These are phyloP conservation scores for Xylaria sp. DNA, from an alignment of 2,329 filamentous ascomycete species.

Conservation along the genomic window DNA sequence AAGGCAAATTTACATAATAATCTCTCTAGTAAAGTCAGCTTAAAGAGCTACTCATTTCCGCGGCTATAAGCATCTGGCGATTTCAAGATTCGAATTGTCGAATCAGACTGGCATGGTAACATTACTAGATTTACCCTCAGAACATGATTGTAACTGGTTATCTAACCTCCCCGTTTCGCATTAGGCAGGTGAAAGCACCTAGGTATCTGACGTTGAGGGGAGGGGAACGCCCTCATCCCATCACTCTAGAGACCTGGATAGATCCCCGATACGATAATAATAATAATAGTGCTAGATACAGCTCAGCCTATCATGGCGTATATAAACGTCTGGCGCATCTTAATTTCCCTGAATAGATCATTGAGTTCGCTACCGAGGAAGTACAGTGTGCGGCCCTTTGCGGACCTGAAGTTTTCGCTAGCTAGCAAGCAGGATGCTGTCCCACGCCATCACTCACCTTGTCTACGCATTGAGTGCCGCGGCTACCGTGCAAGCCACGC, in stretches of 20 bases:
- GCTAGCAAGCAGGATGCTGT: constrained; percentile 27
- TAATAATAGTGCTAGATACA: not conserved
- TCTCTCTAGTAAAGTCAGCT: not conserved
- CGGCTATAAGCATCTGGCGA: not conserved
- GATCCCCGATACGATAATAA: not conserved
- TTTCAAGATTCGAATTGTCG: not conserved
- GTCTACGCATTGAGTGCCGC: constrained; percentile 44
- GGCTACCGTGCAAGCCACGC: constrained; percentile 46
- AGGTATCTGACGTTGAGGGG: not conserved
- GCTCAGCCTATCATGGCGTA: not conserved
- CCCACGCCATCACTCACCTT: constrained; percentile 13
- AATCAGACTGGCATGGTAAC: not conserved
- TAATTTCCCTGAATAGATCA: not conserved
- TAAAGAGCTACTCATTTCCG: not conserved
- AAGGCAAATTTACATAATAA: too few relatives aligned
- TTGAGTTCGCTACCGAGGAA: not conserved
- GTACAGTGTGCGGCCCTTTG: not conserved
- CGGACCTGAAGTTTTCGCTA: not conserved
- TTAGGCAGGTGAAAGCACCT: constrained; percentile 29
- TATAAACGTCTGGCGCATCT: constrained; percentile 8
- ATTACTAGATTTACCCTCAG: not conserved
- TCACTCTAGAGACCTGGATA: not conserved
- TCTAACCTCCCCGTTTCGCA: constrained; percentile 10
- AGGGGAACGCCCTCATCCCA: not conserved
- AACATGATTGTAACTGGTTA: not conserved